These are phyloP conservation scores for Penicillium olsonii DNA, from an alignment of 2,329 filamentous ascomycete genomes.

Conservation along the genomic window DNA sequence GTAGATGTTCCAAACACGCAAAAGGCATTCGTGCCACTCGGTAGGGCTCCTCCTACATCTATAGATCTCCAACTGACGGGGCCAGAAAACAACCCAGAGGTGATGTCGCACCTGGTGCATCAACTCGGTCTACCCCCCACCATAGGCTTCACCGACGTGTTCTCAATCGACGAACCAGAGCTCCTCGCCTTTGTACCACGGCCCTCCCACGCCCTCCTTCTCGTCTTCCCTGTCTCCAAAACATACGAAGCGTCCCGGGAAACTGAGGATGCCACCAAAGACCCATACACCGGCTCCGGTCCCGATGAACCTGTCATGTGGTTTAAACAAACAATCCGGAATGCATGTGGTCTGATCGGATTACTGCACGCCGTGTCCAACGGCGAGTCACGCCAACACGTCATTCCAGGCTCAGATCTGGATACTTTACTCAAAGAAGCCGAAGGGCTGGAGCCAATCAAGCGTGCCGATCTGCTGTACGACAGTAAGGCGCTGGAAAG, in stretches of 20 bases:
- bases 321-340: slow-evolving; percentile 94
- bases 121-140: slow-evolving; percentile 78
- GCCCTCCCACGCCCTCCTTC: slow-evolving; percentile 81
- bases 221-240: slow-evolving; percentile 84
- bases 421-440: slow-evolving; percentile 66
- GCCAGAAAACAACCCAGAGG: slow-evolving; percentile 75
- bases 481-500: slow-evolving; percentile 71
- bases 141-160: slow-evolving; percentile 86
- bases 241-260: slow-evolving; percentile 76
- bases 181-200: slow-evolving; percentile 85
- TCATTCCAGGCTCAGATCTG: slow-evolving; percentile 53
- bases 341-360: slow-evolving; percentile 90
- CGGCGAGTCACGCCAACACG: slow-evolving; percentile 65
- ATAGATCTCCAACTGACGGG: slow-evolving; percentile 10
- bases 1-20: slow-evolving; percentile 40
- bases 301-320: slow-evolving; percentile 76
- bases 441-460: slow-evolving; percentile 65
- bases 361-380: slow-evolving; percentile 81
- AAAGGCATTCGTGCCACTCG: slow-evolving; percentile 53
- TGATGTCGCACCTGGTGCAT: slow-evolving; percentile 82
- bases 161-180: slow-evolving; percentile 81
- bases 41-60: slow-evolving; percentile 27
- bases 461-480: slow-evolving; percentile 75
- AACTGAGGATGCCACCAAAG: slow-evolving; percentile 67
- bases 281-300: slow-evolving; percentile 69